These are phyloP conservation scores for Acaromyces ingoldii DNA, from an alignment of 1,284 basidiomycete genomes.

Conservation along the genomic window DNA sequence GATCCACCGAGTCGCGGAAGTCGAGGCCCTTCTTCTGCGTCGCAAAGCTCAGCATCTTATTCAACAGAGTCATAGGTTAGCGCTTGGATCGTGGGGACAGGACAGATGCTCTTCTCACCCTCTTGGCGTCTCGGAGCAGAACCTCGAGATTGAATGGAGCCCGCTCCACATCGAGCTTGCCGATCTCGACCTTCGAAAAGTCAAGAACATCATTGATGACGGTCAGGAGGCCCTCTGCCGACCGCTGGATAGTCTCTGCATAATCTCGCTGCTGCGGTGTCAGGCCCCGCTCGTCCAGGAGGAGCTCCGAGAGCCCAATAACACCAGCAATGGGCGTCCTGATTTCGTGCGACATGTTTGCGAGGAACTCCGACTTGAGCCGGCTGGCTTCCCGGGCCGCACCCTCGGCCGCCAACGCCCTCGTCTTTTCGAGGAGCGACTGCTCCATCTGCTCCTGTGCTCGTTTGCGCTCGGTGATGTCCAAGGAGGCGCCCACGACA, in stretches of 20 bases:
- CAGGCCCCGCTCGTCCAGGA: slow-evolving; percentile 43
- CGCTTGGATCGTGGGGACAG: too few relatives aligned
- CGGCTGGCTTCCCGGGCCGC: slow-evolving; percentile 56
- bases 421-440: slow-evolving; percentile 45
- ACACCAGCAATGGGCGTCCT: slow-evolving; percentile 53
- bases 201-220: slow-evolving; percentile 56
- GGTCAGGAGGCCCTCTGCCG: slow-evolving; percentile 54
- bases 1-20: slow-evolving; percentile 42
- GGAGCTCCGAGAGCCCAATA: slow-evolving; percentile 51
- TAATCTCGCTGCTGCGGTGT: slow-evolving; percentile 53
- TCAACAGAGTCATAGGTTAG: too few relatives aligned
- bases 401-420: slow-evolving; percentile 48
- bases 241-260: slow-evolving; percentile 53
- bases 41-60: slow-evolving; percentile 49
- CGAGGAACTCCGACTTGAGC: slow-evolving; percentile 54
- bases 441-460: slow-evolving; percentile 46
- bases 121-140: slow-evolving; percentile 47
- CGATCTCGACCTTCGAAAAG: slow-evolving; percentile 54
- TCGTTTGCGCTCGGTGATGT: slow-evolving; percentile 49
- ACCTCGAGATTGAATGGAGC: slow-evolving; percentile 53
- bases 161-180: slow-evolving; percentile 53
- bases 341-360: slow-evolving; percentile 55
- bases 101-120: too few relatives aligned
- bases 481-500: slow-evolving; percentile 51
- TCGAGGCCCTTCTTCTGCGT: slow-evolving; percentile 50